Evolutionary conservation across 352 stramenopile species (phyloP), one percentile per base, ranked within the genome.

Genomic region (Phytophthora pinifolia): DNA sequence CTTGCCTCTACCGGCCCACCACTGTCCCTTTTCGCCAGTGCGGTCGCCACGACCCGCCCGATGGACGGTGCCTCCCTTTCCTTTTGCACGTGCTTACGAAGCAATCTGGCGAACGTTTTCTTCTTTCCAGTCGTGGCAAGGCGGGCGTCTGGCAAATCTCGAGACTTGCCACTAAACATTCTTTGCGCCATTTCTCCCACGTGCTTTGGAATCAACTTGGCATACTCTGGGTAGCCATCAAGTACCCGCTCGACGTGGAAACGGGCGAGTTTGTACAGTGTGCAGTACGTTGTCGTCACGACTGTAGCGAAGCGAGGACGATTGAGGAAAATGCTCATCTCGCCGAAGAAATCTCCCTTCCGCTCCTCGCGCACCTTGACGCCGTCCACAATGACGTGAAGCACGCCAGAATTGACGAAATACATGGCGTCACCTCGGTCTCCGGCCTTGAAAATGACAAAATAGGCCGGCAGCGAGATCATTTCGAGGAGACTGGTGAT

Each of bases 401-500:
- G 62, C 0, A 90, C 80, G 4, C 77, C 79, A 0, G 77, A 80
- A 38, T 87, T 83, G 0, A 90, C 78, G 2, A 87, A 52, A 37
- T 83, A 88, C 79, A 89, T 89, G 3, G 76, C 68, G 60, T 90
- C 75, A 12, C 79, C 77, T 64, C 53, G 41, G 12, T 88, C 77
- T 0, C 72, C 74, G 3, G 50, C 53, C 13, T 70, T 60, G 43
- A 87, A 90, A 2, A 90, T 42, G 2, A 76, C 34, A 13, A 77
- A 71, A 13, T 71, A 70, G 0, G 76, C 77, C 6, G 79, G 75
- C 6, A 90, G 53, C 9, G 77, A 86, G 13, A 83, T 70, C 59
- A 86, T 69, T 36, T 88, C 74, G 5, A 90, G 65, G 17, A 88
- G 30, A 49, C 75, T 87, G 0, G 79, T 86, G 27, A 88, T 54